Evolutionary conservation across 2,329 filamentous ascomycete genomes (phyloP).

Genomic region (Sporothrix pallida): DNA sequence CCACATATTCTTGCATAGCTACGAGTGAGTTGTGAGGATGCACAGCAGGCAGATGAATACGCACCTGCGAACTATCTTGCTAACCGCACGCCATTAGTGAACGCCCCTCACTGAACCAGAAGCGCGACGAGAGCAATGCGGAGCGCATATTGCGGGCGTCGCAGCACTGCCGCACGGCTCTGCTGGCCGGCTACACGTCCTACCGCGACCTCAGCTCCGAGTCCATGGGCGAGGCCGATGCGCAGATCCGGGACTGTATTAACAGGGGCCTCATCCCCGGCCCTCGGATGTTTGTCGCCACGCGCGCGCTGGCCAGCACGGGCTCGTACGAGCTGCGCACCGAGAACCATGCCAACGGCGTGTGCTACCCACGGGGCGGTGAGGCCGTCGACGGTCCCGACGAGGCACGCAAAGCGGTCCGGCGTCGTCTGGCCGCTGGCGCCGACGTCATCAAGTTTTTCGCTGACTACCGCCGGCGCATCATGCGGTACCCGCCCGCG

Average conservation of each 20-base stretch:
- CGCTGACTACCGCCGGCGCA: constrained; percentile 54
- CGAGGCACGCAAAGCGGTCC: constrained; percentile 53
- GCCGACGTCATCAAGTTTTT: constrained; percentile 60
- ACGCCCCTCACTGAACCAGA: constrained; percentile 7
- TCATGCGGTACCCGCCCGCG: constrained; percentile 47
- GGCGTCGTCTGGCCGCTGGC: constrained; percentile 54
- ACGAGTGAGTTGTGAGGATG: neutral
- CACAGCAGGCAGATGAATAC: neutral
- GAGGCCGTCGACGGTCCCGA: constrained; percentile 54
- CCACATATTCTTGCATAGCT: constrained; percentile 16
- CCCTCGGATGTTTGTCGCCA: constrained; percentile 62
- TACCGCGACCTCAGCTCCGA: constrained; percentile 63
- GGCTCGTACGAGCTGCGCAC: constrained; percentile 56
- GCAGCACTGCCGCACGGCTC: constrained; percentile 58
- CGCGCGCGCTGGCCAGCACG: constrained; percentile 56
- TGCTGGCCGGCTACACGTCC: constrained; percentile 64
- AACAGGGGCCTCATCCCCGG: constrained; percentile 60
- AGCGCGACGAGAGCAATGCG: constrained; percentile 16
- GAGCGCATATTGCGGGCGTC: constrained; percentile 61
- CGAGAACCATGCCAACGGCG: constrained; percentile 51
- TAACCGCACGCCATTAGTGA: neutral
- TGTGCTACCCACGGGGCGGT: constrained; percentile 44
- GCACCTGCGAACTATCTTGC: no score
- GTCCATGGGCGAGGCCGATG: constrained; percentile 56
- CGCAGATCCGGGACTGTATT: constrained; percentile 57